A percentile compares a stretch with the other conserved stretches of the same genome.
These are phyloP conservation scores for Ilex asprella DNA, from an alignment of 257 asterid genomes.

Conservation along the genomic window DNA sequence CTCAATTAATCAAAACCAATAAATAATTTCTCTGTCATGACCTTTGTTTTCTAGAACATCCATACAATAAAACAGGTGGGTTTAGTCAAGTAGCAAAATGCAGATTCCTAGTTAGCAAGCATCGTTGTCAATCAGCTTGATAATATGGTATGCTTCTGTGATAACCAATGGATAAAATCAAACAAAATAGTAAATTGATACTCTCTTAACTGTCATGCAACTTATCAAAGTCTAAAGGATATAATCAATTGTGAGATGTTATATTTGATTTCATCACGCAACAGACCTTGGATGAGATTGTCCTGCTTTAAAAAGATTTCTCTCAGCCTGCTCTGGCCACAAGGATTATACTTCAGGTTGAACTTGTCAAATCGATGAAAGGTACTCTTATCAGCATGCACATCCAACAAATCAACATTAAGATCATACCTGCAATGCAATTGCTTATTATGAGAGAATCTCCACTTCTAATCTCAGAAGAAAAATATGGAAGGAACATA, in stretches of 20 bases:
- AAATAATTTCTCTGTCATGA: too few relatives aligned
- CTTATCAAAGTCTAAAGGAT: too few relatives aligned
- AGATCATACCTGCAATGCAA: conserved; percentile 69
- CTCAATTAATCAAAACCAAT: too few relatives aligned
- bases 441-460: neutral
- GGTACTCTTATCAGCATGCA: conserved; percentile 96
- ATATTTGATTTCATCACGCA: conserved; percentile 9
- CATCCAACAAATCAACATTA: conserved; percentile 83
- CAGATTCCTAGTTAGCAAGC: too few relatives aligned
- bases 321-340: conserved; percentile 90
- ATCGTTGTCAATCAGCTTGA: too few relatives aligned
- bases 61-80: too few relatives aligned
- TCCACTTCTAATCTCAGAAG: conserved; percentile 2
- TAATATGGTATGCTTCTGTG: too few relatives aligned
- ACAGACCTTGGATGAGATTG: conserved; percentile 83
- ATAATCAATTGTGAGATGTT: neutral
- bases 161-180: too few relatives aligned
- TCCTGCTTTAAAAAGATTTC: conserved; percentile 92
- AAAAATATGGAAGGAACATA: neutral
- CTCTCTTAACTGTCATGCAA: too few relatives aligned
- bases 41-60: too few relatives aligned
- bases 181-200: too few relatives aligned
- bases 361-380: conserved; percentile 94
- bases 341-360: conserved; percentile 93
- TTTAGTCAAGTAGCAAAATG: too few relatives aligned